Conservation (phyloP, 75 land plant genomes). For the Sequoia sempervirens region DNA sequence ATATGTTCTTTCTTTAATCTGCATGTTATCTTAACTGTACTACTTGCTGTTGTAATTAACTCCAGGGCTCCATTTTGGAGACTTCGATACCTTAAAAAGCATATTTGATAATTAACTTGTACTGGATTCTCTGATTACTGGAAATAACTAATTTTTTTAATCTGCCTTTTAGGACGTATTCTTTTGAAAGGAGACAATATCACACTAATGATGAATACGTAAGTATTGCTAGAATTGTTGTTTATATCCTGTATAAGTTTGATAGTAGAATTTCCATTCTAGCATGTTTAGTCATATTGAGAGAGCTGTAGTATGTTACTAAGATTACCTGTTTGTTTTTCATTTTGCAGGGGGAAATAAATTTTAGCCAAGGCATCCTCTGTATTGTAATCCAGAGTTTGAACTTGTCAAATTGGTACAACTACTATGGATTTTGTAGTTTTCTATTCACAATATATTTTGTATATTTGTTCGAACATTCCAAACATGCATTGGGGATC, state of each 20-base stretch:
- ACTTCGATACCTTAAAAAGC: background rate
- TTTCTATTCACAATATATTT: background rate
- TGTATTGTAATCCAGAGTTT: background rate
- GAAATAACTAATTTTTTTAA: slow-evolving; percentile 1
- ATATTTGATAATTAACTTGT: no score
- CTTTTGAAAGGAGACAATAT: slow-evolving; percentile 90
- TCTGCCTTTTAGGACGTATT: slow-evolving; percentile 57
- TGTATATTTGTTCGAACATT: background rate
- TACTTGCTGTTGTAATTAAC: background rate
- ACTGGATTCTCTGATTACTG: background rate
- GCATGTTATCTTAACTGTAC: background rate
- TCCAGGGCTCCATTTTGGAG: background rate
- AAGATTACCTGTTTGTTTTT: background rate
- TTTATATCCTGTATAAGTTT: background rate
- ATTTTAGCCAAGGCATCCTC: background rate
- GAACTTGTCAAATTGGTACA: background rate
- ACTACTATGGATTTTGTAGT: background rate
- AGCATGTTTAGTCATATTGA: no score
- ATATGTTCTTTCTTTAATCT: background rate
- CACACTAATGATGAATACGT: slow-evolving; percentile 92
- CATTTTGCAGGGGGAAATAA: slow-evolving; percentile 6
- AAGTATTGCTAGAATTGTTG: slow-evolving; percentile 15
- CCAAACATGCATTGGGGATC: background rate
- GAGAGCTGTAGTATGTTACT: background rate
- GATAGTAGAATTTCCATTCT: background rate